Conservation (phyloP, 768 basidiomycete species). For the Kwoniella dejecticola region DNA sequence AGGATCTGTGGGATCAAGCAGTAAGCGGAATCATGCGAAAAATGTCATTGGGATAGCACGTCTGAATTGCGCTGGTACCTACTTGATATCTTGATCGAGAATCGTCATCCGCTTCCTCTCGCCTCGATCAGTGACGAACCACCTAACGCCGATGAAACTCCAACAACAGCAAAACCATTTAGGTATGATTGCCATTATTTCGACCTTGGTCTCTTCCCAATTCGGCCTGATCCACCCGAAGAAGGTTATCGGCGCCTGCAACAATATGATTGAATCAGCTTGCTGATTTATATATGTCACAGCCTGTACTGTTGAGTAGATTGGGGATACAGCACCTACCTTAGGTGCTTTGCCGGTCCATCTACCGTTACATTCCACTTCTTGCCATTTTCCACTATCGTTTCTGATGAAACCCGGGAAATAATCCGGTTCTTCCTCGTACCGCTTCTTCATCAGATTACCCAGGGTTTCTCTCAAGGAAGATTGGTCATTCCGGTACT, state of each 20-base stretch:
- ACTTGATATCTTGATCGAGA: slow-evolving; percentile 23
- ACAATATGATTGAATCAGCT: neutral
- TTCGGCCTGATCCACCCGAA: slow-evolving; percentile 19
- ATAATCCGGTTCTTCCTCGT: slow-evolving; percentile 9
- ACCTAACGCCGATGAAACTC: neutral
- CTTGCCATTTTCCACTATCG: slow-evolving; percentile 3
- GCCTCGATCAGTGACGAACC: neutral
- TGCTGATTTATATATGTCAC: too few species aligned
- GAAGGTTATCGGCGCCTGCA: slow-evolving; percentile 9
- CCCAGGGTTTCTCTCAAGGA: neutral
- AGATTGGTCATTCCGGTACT: neutral
- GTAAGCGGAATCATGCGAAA: neutral
- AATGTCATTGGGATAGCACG: too few species aligned
- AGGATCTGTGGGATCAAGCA: neutral
- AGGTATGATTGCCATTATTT: slow-evolving; percentile 16
- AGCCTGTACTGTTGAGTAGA: too few species aligned
- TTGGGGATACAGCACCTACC: too few species aligned
- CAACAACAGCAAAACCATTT: slow-evolving; percentile 4
- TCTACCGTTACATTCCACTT: slow-evolving; percentile 3
- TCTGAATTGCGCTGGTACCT: too few species aligned
- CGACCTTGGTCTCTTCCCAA: slow-evolving; percentile 13
- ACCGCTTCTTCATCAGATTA: slow-evolving; percentile 1
- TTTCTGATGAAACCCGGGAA: slow-evolving; percentile 4
- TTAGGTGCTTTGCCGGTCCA: slow-evolving; percentile 15
- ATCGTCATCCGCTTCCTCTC: slow-evolving; percentile 1